Evolutionary conservation across 225 moss, liverwort and hornwort species (phyloP), one percentile per base, ranked within the genome.

Genomic region (Pleurozium schreberi): DNA sequence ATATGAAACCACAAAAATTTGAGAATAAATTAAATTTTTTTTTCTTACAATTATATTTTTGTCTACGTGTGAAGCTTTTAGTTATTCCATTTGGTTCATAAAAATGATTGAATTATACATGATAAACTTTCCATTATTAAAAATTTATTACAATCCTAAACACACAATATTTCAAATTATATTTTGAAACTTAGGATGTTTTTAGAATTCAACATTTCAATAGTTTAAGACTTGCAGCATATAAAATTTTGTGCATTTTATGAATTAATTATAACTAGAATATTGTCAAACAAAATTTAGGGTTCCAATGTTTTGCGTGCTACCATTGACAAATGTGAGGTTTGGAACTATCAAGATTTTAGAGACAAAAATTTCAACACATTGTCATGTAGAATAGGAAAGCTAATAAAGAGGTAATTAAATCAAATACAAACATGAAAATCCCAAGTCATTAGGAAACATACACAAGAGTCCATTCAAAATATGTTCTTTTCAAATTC

Each of bases 271-370:
- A 12, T 25, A 26, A 25, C 15, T 70, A 5, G 8, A 9, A 9
- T 27, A 43, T 43, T 71, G 71, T 5, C 43, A 43, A 70, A 71
- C 9, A 5, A 9, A 42, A n/a, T n/a, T n/a, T 16, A 43, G 9
- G 8, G 70, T 15, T 25, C 0, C 0, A 4, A 8, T 69, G 13
- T 15, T 70, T 0, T 42, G 1, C 0, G 3, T 5, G 0, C 15
- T 70, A 26, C 26, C 2, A 42, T 1, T 42, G 4, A 42, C 3
- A 4, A 38, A 20, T 3, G 16, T 9, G 26, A 70, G 25, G 43
- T 26, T 1, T 71, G 0, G 5, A 2, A 43, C 27, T 43, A 26
- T 43, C 0, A 27, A 1, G 27, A 2, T 67, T 67, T n/a, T 21
- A 3, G n/a, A 71, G 27, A 27, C 9, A 26, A 70, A 70, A 70